A percentile compares a stretch with the other conserved stretches of the same genome.
These are phyloP conservation scores for Epipyxis sp. DNA, from an alignment of 108 stramenopile genomes.

Conservation along the genomic window DNA sequence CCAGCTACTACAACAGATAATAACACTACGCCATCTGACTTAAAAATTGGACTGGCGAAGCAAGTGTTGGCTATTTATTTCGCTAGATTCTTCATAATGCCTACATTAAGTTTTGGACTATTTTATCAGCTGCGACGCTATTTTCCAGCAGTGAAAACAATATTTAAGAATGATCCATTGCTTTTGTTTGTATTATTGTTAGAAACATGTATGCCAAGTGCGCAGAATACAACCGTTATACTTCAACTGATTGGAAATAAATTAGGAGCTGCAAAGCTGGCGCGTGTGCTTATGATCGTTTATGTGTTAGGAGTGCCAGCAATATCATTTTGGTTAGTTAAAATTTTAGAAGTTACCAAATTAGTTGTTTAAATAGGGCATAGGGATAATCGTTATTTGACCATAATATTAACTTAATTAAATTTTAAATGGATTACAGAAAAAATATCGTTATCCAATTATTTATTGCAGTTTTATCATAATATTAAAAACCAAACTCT, in stretches of 20 bases:
- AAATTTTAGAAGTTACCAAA: not conserved
- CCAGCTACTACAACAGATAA: not conserved
- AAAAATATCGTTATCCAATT: no score
- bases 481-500: no score
- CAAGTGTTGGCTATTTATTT: constrained; percentile 38
- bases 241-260: constrained; percentile 37
- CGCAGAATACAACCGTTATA: constrained; percentile 51
- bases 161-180: constrained; percentile 42
- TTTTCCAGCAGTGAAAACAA: constrained; percentile 2
- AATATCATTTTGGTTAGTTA: not conserved
- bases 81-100: constrained; percentile 47
- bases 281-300: not conserved
- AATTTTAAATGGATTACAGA: no score
- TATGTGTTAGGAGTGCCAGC: constrained; percentile 22
- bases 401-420: no score
- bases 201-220: constrained; percentile 50
- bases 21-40: not conserved
- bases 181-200: constrained; percentile 46
- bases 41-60: no score
- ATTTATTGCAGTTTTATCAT: no score
- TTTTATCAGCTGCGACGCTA: not conserved
- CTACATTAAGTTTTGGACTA: constrained; percentile 28
- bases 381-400: no score
- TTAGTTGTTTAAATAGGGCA: not conserved
- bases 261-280: not conserved